Conservation (phyloP, 345 rosid genomes). For the Sonneratia alba region DNA sequence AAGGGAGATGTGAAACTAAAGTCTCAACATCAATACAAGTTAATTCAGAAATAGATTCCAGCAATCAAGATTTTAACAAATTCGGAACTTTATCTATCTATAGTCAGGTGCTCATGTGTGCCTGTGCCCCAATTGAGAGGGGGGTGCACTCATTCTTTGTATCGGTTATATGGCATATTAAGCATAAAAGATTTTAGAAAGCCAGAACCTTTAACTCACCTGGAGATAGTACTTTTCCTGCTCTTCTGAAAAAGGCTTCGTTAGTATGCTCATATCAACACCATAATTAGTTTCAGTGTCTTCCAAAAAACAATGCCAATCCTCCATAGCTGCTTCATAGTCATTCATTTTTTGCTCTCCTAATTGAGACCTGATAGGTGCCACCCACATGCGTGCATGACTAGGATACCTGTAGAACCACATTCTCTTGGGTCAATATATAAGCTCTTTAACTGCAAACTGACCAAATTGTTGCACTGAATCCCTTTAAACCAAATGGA, state of each 20-base stretch:
- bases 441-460: too few relatives aligned
- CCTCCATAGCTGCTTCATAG: constrained; percentile 71
- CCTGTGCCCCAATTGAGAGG: background rate
- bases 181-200: background rate
- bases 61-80: background rate
- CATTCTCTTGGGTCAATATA: background rate
- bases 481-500: constrained; percentile 4
- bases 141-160: background rate
- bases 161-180: background rate
- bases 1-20: background rate
- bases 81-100: background rate
- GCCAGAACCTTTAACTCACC: constrained; percentile 26
- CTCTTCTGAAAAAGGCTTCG: constrained; percentile 66
- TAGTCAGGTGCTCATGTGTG: background rate
- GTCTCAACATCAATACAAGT: background rate
- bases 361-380: constrained; percentile 69
- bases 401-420: constrained; percentile 79
- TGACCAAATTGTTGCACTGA: too few relatives aligned
- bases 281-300: constrained; percentile 65
- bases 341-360: constrained; percentile 56
- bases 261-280: constrained; percentile 70
- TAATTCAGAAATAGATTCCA: background rate
- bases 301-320: constrained; percentile 62
- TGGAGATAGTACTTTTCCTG: constrained; percentile 78
- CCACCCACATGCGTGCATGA: constrained; percentile 99